Base-by-base conservation (phyloP, 192 early-diverging fungal species). In the Gamsiella multidivaricata region DNA sequence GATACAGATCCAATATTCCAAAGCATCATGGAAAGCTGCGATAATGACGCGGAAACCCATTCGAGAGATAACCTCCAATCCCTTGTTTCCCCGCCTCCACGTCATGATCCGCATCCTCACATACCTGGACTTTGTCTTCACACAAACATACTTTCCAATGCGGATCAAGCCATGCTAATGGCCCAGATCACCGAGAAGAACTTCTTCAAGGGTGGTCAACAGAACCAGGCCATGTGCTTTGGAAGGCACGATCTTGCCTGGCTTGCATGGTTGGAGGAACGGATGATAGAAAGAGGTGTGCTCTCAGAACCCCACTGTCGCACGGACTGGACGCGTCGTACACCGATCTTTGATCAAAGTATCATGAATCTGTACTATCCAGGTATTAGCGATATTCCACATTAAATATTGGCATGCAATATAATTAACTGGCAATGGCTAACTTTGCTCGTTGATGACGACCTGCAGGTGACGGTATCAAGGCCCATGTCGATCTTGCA, bases 171-270 rank as follows among this genome's bases (percentile, higher is more conserved):
- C 5, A 26, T 29, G 1, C 28, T 78, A 12, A 78, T 78, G 65
- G 58, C 36, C 5, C 50, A 58, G n/a, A 69, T 78, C 61, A 78
- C 65, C 1, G 54, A 61, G 22, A 61, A 53, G n/a, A 68, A 78
- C 37, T 64, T 78, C 53, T 78, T 78, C 58, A 68, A 64, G 22
- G 66, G 45, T 6, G 74, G 74, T 7, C 47, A 64, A 17, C 74
- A 69, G 47, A 86, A 86, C 52, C 85, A 86, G 49, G 81, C 81
- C 46, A 86, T 86, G 85, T 65, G 70, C 26, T 86, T 84, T 76
- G 85, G 85, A 3, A 9, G 70, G 26, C 74, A 78, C 7, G 70
- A 76, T 8, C 65, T 86, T 2, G 59, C 43, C 22, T 76, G 71
- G 69, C 26, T 86, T 6, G 23, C 51, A 5, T 65, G 82, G 45